A percentile compares a stretch with the other conserved stretches of the same genome.
Evolutionary conservation across 2,329 filamentous ascomycete genomes (phyloP).

Genomic region (Trichoderma simmonsii): DNA sequence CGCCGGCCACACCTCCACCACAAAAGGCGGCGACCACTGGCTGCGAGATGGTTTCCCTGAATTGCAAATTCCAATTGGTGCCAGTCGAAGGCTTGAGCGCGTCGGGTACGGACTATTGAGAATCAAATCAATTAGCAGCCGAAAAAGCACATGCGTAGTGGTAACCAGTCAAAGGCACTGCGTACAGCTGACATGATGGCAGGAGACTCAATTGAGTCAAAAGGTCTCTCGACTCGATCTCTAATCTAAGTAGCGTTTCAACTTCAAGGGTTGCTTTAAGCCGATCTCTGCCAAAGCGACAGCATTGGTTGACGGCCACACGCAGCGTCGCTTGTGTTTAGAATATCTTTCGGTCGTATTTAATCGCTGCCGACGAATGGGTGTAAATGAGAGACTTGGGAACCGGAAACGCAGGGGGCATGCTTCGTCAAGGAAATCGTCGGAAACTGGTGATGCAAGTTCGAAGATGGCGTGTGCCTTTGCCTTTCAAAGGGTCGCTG

Average conservation of each 20-base stretch:
- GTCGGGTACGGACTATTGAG: slow-evolving; percentile 28
- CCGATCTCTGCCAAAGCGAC: slow-evolving; percentile 17
- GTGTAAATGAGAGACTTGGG: slow-evolving; percentile 1
- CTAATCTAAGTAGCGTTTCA: slow-evolving; percentile 13
- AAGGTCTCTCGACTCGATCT: slow-evolving; percentile 22
- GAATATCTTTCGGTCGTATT: background rate
- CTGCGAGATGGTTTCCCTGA: slow-evolving; percentile 62
- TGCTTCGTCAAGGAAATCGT: slow-evolving; percentile 11
- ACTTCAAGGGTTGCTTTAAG: slow-evolving; percentile 21
- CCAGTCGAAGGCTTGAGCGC: slow-evolving; percentile 27
- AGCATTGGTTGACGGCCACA: slow-evolving; percentile 20
- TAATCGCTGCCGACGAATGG: background rate
- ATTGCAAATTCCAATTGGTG: slow-evolving; percentile 30
- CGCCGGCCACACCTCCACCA: slow-evolving; percentile 88
- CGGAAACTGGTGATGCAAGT: background rate
- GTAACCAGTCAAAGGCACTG: background rate
- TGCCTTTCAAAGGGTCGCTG: background rate
- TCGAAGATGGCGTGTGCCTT: background rate
- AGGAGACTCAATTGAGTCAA: slow-evolving; percentile 9
- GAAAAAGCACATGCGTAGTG: background rate
- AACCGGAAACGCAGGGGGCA: slow-evolving; percentile 3
- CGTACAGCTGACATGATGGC: slow-evolving; percentile 34
- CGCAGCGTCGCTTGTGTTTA: slow-evolving; percentile 18
- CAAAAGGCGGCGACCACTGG: slow-evolving; percentile 90
- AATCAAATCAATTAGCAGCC: slow-evolving; percentile 10